Conservation (phyloP, 768 basidiomycete genomes). For the Lyophyllum semitale region DNA sequence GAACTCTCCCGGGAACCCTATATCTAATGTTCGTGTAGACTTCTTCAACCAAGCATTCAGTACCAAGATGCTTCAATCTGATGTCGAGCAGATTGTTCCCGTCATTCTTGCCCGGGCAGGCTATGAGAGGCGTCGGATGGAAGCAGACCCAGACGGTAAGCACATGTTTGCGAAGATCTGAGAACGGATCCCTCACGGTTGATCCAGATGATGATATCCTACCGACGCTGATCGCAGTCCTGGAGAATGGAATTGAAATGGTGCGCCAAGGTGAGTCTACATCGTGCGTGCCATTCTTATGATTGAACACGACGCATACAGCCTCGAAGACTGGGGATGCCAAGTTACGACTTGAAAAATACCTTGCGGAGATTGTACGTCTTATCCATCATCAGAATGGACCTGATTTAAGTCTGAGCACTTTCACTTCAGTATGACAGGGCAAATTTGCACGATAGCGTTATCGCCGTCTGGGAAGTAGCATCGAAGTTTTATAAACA, state of each 20-base stretch:
- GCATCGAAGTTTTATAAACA: conserved; percentile 68
- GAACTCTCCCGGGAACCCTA: neutral
- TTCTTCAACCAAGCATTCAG: conserved; percentile 59
- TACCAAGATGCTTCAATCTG: conserved; percentile 53
- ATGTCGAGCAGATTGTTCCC: conserved; percentile 67
- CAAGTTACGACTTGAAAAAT: conserved; percentile 80
- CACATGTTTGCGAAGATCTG: neutral
- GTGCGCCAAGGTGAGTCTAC: conserved; percentile 54
- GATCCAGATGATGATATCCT: conserved; percentile 48
- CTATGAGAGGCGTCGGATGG: conserved; percentile 58
- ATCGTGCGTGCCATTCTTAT: neutral
- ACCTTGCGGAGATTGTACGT: conserved; percentile 74
- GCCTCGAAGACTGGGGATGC: conserved; percentile 73
- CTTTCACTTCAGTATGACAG: conserved; percentile 21
- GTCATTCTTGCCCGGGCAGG: conserved; percentile 66
- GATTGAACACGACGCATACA: conserved; percentile 23
- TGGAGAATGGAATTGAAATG: conserved; percentile 66
- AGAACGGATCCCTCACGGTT: neutral
- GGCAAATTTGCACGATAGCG: conserved; percentile 53
- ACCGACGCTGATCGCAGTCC: conserved; percentile 50
- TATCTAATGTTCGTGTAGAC: conserved; percentile 36
- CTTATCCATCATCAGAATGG: neutral
- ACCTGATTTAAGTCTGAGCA: neutral
- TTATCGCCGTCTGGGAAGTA: conserved; percentile 62
- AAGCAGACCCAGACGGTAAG: conserved; percentile 45